A percentile compares a stretch with the other conserved stretches of the same genome.
Conservation (phyloP, 768 basidiomycete genomes). For the Panellus pusillus region DNA sequence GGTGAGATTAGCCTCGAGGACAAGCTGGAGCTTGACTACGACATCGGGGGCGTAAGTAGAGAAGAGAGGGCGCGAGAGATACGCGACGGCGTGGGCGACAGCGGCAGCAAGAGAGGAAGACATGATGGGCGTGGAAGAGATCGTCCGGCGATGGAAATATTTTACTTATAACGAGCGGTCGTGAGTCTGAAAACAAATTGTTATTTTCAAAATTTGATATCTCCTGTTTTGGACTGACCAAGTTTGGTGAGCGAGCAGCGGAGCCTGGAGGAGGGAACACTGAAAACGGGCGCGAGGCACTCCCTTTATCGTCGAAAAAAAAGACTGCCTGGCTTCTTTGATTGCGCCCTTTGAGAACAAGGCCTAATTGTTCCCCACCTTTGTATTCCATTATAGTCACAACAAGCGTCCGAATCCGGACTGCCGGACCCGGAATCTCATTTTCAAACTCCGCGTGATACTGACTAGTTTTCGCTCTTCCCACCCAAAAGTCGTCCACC, state of each 20-base stretch:
- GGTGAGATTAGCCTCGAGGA: constrained; percentile 73
- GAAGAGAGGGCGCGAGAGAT: constrained; percentile 70
- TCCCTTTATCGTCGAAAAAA: no score
- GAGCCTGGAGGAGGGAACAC: no score
- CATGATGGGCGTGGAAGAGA: constrained; percentile 35
- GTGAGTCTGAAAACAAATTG: background rate
- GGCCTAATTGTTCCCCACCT: no score
- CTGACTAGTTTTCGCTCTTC: constrained; percentile 20
- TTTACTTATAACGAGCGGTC: no score
- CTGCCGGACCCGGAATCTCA: constrained; percentile 28
- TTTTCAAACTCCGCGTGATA: constrained; percentile 31
- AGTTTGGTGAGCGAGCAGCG: no score
- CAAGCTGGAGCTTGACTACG: constrained; percentile 66
- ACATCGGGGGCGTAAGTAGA: constrained; percentile 56
- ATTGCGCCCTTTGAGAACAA: no score
- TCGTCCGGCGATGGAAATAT: constrained; percentile 79
- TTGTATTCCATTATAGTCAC: no score
- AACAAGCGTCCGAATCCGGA: no score
- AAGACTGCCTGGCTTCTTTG: no score
- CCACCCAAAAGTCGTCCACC: constrained; percentile 27
- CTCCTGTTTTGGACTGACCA: no score
- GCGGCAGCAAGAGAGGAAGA: constrained; percentile 61
- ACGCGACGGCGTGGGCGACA: constrained; percentile 72
- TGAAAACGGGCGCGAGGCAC: no score
- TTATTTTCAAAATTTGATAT: background rate